These are phyloP conservation scores for Bipolaris bicolor DNA, from an alignment of 2,329 filamentous ascomycete genomes.

Conservation along the genomic window DNA sequence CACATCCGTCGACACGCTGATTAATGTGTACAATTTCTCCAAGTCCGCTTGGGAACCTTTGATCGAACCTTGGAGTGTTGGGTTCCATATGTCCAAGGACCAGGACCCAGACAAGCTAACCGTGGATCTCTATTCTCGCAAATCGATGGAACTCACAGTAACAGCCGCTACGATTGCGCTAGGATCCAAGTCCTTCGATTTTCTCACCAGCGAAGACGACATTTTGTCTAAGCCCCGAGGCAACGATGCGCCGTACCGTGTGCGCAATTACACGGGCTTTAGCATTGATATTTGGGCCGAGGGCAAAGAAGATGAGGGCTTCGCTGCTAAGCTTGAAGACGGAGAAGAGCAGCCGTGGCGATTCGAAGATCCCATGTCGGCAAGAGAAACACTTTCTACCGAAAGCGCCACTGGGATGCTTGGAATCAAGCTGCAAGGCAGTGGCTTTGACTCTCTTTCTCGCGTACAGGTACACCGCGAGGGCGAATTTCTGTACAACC, in stretches of 20 bases:
- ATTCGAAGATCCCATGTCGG: constrained; percentile 95
- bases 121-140: constrained; percentile 85
- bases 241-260: constrained; percentile 88
- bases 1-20: constrained; percentile 88
- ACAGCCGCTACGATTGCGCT: constrained; percentile 94
- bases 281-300: constrained; percentile 80
- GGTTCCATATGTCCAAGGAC: constrained; percentile 83
- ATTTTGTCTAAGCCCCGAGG: constrained; percentile 91
- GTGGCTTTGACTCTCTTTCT: constrained; percentile 88
- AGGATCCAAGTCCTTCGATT: constrained; percentile 89
- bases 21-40: constrained; percentile 98
- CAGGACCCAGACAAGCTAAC: constrained; percentile 76
- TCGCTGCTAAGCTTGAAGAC: constrained; percentile 79
- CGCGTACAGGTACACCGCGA: constrained; percentile 92
- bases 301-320: constrained; percentile 70
- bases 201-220: constrained; percentile 86
- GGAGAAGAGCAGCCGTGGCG: constrained; percentile 93
- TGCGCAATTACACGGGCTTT: constrained; percentile 96
- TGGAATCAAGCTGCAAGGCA: constrained; percentile 84
- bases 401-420: constrained; percentile 83
- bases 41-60: constrained; percentile 98
- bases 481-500: constrained; percentile 86
- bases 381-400: constrained; percentile 87
- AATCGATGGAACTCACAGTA: constrained; percentile 87
- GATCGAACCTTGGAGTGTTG: constrained; percentile 95